These are phyloP conservation scores for Trichoderma lentiforme DNA, from an alignment of 2,329 filamentous ascomycete species.

Conservation along the genomic window DNA sequence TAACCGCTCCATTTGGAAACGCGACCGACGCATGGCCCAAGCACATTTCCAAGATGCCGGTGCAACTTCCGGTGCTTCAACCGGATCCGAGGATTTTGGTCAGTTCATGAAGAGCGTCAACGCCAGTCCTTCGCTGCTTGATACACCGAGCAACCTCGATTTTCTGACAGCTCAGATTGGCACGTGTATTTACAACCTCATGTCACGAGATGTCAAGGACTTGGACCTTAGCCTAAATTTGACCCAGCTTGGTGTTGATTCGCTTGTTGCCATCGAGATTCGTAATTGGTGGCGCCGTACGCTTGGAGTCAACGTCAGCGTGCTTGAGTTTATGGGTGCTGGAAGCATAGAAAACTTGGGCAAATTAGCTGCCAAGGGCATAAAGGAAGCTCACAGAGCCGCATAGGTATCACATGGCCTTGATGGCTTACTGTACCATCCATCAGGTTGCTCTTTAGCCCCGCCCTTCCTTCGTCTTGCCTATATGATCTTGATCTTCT, in stretches of 20 bases:
- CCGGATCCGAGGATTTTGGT: conserved; percentile 14
- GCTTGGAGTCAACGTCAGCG: conserved; percentile 17
- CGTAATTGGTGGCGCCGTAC: conserved; percentile 22
- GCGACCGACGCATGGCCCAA: conserved; percentile 18
- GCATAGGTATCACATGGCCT: background rate
- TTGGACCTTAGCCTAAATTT: conserved; percentile 18
- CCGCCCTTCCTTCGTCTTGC: background rate
- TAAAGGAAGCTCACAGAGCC: background rate
- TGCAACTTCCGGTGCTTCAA: background rate
- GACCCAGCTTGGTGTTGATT: conserved; percentile 20
- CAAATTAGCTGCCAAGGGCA: background rate
- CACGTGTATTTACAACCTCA: conserved; percentile 14
- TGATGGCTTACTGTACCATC: background rate
- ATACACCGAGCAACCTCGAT: background rate
- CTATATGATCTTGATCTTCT: too few relatives aligned
- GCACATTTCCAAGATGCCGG: background rate
- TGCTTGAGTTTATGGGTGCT: conserved; percentile 19
- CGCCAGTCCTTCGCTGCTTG: conserved; percentile 8
- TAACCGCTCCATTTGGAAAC: conserved; percentile 18
- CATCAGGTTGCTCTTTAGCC: background rate
- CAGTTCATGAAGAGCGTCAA: conserved; percentile 18
- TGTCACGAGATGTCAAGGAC: conserved; percentile 15
- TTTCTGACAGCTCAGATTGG: conserved; percentile 18
- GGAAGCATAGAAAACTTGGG: conserved; percentile 17
- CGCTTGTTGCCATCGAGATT: conserved; percentile 22